Conservation (phyloP, 441 rosid genomes). For the Euphorbia celastroides region DNA sequence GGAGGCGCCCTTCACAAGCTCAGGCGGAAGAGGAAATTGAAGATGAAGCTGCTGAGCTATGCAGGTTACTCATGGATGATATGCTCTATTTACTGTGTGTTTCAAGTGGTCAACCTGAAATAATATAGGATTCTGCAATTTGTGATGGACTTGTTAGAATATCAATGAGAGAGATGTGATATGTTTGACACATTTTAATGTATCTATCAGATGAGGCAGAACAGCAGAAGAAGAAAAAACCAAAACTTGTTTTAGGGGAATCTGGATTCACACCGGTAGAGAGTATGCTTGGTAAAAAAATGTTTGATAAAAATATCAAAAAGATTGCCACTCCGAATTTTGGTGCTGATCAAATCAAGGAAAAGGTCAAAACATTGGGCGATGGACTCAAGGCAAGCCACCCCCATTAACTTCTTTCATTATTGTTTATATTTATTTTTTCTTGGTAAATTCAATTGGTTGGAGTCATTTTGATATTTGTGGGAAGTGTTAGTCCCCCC, state of each 20-base stretch:
- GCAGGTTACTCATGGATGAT: slow-evolving; percentile 97
- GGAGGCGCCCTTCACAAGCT: slow-evolving; percentile 70
- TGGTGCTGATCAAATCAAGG: slow-evolving; percentile 28
- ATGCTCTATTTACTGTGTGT: slow-evolving; percentile 25
- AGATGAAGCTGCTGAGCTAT: slow-evolving; percentile 95
- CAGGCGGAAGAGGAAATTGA: slow-evolving; percentile 92
- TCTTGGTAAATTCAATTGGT: background rate
- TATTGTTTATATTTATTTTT: background rate
- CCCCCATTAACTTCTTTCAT: background rate
- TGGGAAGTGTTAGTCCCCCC: background rate
- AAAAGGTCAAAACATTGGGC: slow-evolving; percentile 77
- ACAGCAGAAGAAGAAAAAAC: slow-evolving; percentile 67
- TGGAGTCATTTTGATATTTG: background rate
- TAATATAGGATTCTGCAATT: slow-evolving; percentile 3
- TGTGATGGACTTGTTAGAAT: background rate
- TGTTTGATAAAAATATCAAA: slow-evolving; percentile 46
- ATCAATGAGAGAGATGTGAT: background rate
- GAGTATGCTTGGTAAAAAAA: slow-evolving; percentile 35
- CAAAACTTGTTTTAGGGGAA: slow-evolving; percentile 39
- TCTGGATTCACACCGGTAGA: slow-evolving; percentile 52
- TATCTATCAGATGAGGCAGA: slow-evolving; percentile 67
- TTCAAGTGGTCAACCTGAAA: slow-evolving; percentile 3
- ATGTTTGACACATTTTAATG: background rate
- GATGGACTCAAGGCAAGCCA: slow-evolving; percentile 71
- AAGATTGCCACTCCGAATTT: slow-evolving; percentile 31